Conservation (phyloP, 2,329 filamentous ascomycete species). For the Verticillium albo-atrum region DNA sequence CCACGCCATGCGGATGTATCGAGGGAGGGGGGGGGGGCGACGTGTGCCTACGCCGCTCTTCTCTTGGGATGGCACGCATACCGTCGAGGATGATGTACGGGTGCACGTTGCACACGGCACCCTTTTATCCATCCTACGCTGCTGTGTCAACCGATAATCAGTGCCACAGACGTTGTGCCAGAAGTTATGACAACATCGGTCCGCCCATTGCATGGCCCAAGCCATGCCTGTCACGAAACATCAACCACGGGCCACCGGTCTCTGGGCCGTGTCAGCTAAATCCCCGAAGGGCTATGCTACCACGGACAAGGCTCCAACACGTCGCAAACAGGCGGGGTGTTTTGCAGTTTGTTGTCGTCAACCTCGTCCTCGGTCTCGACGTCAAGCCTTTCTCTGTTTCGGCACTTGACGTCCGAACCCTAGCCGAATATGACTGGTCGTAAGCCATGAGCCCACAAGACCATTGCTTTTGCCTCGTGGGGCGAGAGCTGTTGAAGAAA, state of each 20-base stretch:
- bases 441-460: not conserved
- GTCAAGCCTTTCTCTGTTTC: not conserved
- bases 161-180: slow-evolving; percentile 9
- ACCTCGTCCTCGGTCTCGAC: not conserved
- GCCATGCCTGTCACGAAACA: slow-evolving; percentile 10
- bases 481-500: not conserved
- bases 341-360: not conserved
- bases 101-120: not conserved
- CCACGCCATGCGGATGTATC: not conserved
- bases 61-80: not conserved
- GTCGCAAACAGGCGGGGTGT: not conserved
- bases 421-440: not conserved
- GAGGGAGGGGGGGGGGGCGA: not conserved
- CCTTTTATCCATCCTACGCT: not conserved
- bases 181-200: slow-evolving; percentile 10
- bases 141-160: not conserved
- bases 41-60: not conserved
- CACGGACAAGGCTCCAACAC: not conserved
- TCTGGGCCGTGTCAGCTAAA: slow-evolving; percentile 7
- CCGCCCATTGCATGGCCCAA: slow-evolving; percentile 7
- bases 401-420: not conserved
- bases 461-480: not conserved
- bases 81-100: not conserved
- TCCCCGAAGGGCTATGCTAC: slow-evolving; percentile 2
- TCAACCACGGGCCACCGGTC: slow-evolving; percentile 1